Conservation (phyloP, 1,284 basidiomycete genomes). For the Phylloporus sp. region DNA sequence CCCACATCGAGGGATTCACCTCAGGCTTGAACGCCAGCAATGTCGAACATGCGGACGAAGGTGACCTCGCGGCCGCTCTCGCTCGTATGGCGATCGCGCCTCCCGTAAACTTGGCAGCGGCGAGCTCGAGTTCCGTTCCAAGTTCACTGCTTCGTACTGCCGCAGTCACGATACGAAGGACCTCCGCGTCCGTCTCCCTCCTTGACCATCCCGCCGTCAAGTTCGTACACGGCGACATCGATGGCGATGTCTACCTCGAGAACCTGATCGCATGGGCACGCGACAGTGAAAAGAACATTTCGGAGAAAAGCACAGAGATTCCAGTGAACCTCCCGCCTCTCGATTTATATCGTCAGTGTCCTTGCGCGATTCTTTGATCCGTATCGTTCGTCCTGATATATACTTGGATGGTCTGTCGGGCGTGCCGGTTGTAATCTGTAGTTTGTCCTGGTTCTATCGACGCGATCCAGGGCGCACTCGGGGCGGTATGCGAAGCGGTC, state of each 20-base stretch:
- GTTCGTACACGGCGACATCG: slow-evolving; percentile 74
- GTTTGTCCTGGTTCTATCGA: slow-evolving; percentile 73
- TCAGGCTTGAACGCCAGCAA: background rate
- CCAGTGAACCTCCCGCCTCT: slow-evolving; percentile 75
- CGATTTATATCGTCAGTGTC: slow-evolving; percentile 79
- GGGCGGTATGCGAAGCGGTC: slow-evolving; percentile 85
- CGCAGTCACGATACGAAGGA: slow-evolving; percentile 52
- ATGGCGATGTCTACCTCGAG: slow-evolving; percentile 68
- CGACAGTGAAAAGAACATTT: slow-evolving; percentile 70
- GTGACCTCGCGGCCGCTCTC: slow-evolving; percentile 53
- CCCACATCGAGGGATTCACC: no score
- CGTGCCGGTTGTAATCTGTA: slow-evolving; percentile 29
- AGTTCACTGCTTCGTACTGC: slow-evolving; percentile 22
- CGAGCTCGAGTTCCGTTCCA: background rate
- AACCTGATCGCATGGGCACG: slow-evolving; percentile 63
- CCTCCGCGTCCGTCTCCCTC: slow-evolving; percentile 56
- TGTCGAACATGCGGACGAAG: slow-evolving; percentile 45
- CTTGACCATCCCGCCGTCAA: slow-evolving; percentile 68
- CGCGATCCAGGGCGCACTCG: slow-evolving; percentile 78
- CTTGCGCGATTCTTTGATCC: background rate
- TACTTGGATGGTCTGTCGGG: no score
- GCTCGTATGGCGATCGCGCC: slow-evolving; percentile 54
- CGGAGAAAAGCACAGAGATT: slow-evolving; percentile 75
- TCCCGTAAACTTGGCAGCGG: background rate
- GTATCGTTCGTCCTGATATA: background rate